Evolutionary conservation across 495 filamentous ascomycete genomes (phyloP), one percentile per base, ranked within the genome.

Genomic region (Penicillium soppii): DNA sequence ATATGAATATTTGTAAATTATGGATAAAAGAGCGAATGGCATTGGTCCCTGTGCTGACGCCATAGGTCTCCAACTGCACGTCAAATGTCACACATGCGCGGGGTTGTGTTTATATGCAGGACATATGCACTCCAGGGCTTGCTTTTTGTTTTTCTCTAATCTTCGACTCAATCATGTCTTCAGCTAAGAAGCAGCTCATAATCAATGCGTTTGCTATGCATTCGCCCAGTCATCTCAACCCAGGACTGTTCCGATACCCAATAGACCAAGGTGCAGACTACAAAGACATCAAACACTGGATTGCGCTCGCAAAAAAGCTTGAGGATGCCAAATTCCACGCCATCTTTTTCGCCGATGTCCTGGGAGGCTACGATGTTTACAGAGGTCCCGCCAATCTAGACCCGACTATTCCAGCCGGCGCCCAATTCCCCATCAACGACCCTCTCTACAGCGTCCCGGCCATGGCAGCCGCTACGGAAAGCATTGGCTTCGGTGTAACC

Each of bases 401-500:
- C 26, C 78, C 83, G 1, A 79, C 81, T 3, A 80, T 85, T 52
- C 66, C 76, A 43, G 75, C 82, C 15, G 84, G 77, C 12, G 81
- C 84, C 0, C 83, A 88, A 61, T 87, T 83, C 75, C 85, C 85
- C 6, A 82, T 87, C 46, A 84, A 84, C 44, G 73, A 77, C 38
- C 73, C 72, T 1, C 62, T 77, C 7, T 72, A 75, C 47, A 67
- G 68, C 40, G 55, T 77, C 7, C 62, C 72, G 13, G 66, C 72
- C 30, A 73, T 77, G 73, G 72, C 73, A 13, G 68, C 68, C 13
- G 68, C 62, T 13, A 89, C 87, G 10, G 63, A 89, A 41, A 76
- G 75, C 26, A 77, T 95, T 22, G 82, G 83, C 6, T 75, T 84
- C 43, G 79, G 89, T 6, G 82, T 90, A 2, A 89, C 90, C 10